Evolutionary conservation across 2,329 filamentous ascomycete species (phyloP), one percentile per base, ranked within the genome.

Genomic region (Paramyrothecium roridum): DNA sequence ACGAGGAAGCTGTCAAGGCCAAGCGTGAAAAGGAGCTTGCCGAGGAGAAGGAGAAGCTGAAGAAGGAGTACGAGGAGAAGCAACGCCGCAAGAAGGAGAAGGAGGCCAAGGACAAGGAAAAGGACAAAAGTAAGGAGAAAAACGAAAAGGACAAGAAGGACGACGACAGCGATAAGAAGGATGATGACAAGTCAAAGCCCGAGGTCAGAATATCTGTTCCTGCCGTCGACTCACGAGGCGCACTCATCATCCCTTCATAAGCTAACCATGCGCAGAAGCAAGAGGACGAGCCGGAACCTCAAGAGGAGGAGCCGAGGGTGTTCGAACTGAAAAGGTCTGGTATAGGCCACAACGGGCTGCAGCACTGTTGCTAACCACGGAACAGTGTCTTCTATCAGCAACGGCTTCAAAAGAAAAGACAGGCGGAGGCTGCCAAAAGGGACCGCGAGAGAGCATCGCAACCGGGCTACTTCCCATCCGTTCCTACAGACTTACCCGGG

Each of bases 321-420:
- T 99, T 95, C 73, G 84, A 89, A 61, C 78, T 97, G 56, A 89
- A 93, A 67, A 92, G 87, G 89, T 93, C n/a, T 16, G 37, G 7
- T 10, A 30, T 4, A 30, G 26, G 26, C 10, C 26, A 30, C 26
- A 30, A 30, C 26, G 8, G 19, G 12, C 1, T 1, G 13, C 10
- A 1, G 0, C 23, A 3, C 3, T 23, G 6, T 16, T 3, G 22
- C 16, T 51, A 13, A 49, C n/a, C 54, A 20, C 13, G 3, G 2
- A 30, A 1, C 33, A 95, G 91, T 64, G 82, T 85, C 23, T 96
- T 99, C 72, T 96, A 91, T 68, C 88, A 93, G 63, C 90, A 92
- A 76, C 86, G 95, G 17, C 70, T 96, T 52, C 86, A 91, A 68
- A 89, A 88, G 67, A 87, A 92, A 67, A 66, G 73, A 13, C 72